Evolutionary conservation across 2,329 filamentous ascomycete species (phyloP).

Genomic region (Balansia obtecta): DNA sequence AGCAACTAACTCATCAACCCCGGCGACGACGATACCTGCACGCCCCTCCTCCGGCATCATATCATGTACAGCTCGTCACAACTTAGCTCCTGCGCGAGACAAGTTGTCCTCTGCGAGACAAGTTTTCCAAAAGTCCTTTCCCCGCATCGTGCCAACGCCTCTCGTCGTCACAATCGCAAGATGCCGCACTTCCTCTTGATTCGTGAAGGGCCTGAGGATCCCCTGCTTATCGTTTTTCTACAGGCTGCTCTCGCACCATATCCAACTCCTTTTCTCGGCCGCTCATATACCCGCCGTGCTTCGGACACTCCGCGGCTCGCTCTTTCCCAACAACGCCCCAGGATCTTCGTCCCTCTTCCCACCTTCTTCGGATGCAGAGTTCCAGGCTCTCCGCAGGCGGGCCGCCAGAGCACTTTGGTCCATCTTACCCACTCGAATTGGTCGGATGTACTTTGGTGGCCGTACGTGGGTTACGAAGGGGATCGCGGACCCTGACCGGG

Average conservation of each 20-base stretch:
- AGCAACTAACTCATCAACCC: too few species aligned
- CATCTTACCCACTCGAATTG: conserved; percentile 34
- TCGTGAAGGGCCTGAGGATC: background rate
- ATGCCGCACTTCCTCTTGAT: conserved; percentile 8
- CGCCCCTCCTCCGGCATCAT: background rate
- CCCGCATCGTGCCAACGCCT: conserved; percentile 2
- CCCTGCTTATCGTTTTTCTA: conserved; percentile 14
- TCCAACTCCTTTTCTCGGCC: conserved; percentile 48
- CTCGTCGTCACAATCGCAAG: background rate
- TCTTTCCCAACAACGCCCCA: conserved; percentile 79
- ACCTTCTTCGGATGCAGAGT: conserved; percentile 46
- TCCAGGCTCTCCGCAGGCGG: conserved; percentile 49
- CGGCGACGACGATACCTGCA: background rate
- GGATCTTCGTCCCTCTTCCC: conserved; percentile 50
- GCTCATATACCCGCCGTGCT: conserved; percentile 54
- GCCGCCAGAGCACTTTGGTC: conserved; percentile 49
- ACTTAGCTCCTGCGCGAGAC: background rate
- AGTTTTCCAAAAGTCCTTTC: background rate
- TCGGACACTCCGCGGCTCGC: conserved; percentile 57
- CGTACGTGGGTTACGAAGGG: conserved; percentile 17
- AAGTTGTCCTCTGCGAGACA: background rate
- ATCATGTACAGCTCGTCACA: conserved; percentile 1
- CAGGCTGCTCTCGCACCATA: conserved; percentile 47
- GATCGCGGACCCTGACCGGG: conserved; percentile 19
- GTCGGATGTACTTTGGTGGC: conserved; percentile 38